Evolutionary conservation across 2,329 filamentous ascomycete genomes (phyloP).

Genomic region (Hypoxylon sp.): DNA sequence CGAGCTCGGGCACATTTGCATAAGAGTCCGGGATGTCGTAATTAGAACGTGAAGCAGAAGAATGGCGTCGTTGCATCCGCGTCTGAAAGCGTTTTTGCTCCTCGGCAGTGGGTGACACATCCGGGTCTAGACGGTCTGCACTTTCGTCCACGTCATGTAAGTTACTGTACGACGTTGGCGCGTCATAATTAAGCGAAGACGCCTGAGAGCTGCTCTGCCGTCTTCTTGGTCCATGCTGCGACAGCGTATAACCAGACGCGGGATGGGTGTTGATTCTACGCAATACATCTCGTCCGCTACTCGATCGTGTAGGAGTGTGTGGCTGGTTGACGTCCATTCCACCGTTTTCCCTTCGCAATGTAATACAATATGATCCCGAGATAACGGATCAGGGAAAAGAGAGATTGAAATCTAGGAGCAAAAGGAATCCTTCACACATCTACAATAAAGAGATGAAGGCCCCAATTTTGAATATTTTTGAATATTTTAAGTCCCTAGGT

Average conservation of each 20-base stretch:
- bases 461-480: conserved; percentile 7
- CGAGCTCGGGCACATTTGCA: conserved; percentile 62
- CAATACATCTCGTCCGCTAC: conserved; percentile 16
- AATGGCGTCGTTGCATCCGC: conserved; percentile 38
- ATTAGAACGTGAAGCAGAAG: conserved; percentile 41
- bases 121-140: conserved; percentile 35
- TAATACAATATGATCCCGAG: conserved; percentile 2
- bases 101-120: conserved; percentile 20
- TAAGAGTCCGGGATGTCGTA: conserved; percentile 60
- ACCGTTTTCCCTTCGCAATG: conserved; percentile 2
- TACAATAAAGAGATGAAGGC: background rate
- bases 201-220: conserved; percentile 16
- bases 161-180: conserved; percentile 47
- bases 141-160: conserved; percentile 45
- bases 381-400: background rate
- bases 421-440: background rate
- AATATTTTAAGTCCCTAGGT: background rate
- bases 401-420: background rate
- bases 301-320: conserved; percentile 13
- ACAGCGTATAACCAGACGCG: conserved; percentile 7
- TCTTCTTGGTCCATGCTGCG: conserved; percentile 12
- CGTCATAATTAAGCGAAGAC: conserved; percentile 48
- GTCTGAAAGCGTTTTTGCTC: conserved; percentile 29
- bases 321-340: conserved; percentile 24
- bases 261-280: background rate